Base-by-base conservation (phyloP, 1,284 basidiomycete genomes). In the Cutaneotrichosporon sp. region DNA sequence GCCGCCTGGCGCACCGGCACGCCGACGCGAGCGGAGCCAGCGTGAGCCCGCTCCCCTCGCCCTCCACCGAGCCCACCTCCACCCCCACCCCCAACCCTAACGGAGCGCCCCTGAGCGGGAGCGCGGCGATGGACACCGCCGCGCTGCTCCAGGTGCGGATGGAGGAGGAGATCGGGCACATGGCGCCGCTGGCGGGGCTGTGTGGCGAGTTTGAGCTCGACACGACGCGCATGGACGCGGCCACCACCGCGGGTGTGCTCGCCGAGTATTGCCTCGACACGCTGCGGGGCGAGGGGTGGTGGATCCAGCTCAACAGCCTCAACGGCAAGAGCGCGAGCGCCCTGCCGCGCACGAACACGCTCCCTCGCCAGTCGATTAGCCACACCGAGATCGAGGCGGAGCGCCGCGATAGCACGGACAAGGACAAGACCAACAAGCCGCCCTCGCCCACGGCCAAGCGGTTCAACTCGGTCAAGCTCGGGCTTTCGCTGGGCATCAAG, bases 171-270 rank as follows among this genome's bases (percentile, higher is more conserved):
- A 57, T 73, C 9, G 67, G 62, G 11, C 63, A 65, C 31, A 68
- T 71, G 33, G 51, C 38, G 31, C 42, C 59, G 49, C 22, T 43
- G 11, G 43, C 54, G 7, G 67, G 71, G 4, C 55, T 75, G n/a
- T 49, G 59, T 22, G 71, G 68, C 42, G 72, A 75, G 60, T 71
- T 62, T 42, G 72, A 75, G 63, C 62, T 75, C 16, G 69, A 73
- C 49, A 74, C 70, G 25, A 65, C 65, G 10, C 34, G 31, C 7
- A 34, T 72, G 29, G 62, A 65, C 13, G 43, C 63, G 6, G 51
- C 46, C 18, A 60, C 64, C 14, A 61, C 69, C 9, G 69, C 69
- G 14, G 64, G 60, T 11, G 59, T 68, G 25, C 55, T 75, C 24
- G 68, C 62, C 3, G 71, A 73, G 59, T 75, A 70, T 59, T 64